Evolutionary conservation across 1,284 basidiomycete genomes (phyloP), one percentile per base, ranked within the genome.

Genomic region (Malassezia cuniculi): DNA sequence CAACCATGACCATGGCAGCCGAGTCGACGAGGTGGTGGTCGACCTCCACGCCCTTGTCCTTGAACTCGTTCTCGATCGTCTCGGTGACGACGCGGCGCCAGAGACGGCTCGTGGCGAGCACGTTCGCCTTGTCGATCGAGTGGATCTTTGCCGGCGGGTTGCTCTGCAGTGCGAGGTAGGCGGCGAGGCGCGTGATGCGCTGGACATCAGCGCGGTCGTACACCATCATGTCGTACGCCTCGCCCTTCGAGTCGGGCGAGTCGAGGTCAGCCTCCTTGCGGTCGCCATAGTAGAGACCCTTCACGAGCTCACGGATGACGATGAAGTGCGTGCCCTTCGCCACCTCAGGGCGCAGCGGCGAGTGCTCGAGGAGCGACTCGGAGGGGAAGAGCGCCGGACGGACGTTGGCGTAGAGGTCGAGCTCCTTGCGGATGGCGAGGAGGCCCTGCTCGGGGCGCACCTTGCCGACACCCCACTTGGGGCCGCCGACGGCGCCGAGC

Each of bases 91-190:
- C 60, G 66, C 80, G 85, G 43, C 93, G 75, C 93, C 93, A 99
- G 32, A 99, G 73, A 33, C 93, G 75, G 27, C 85, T 90, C 57
- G 80, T 86, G 27, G 93, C 93, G 36, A 99, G 78, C 20, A 99
- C 93, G 69, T 99, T 99, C 41, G 93, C 93, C 72, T 99, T 99
- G 75, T 99, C 93, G 69, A 99, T 77, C 3, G 85, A 90, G 69
- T 87, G 84, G 47, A 99, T 79, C 31, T 78, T 75, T 32, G 90
- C 75, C 14, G 90, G 86, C 3, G 93, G 93, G 65, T 82, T 75
- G 11, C 38, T 78, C 71, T 36, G 74, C 39, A 87, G 71, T 1
- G 93, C 89, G 52, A 97, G 83, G 70, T 86, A 81, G 25, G 84
- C 87, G 7, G 90, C 93, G 29, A 97, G 86, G 19, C 86, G 79